Evolutionary conservation across 768 basidiomycete genomes (phyloP).

Genomic region (Naganishia randhawae): DNA sequence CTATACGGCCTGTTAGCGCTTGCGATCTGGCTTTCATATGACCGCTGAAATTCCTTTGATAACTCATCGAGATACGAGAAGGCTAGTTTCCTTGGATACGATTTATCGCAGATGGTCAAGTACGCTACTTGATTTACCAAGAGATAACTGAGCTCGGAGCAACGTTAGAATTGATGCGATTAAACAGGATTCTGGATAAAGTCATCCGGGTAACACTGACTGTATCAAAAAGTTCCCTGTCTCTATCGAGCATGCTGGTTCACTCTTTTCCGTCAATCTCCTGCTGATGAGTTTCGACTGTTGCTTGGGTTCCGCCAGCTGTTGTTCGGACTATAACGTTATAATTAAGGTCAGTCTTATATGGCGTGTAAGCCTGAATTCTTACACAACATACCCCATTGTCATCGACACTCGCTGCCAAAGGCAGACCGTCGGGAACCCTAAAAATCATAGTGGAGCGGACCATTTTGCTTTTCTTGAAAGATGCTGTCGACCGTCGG

Average conservation of each 20-base stretch:
- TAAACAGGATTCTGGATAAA: background rate
- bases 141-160: slow-evolving; percentile 68
- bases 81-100: slow-evolving; percentile 91
- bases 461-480: slow-evolving; percentile 37
- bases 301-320: slow-evolving; percentile 94
- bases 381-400: slow-evolving; percentile 66
- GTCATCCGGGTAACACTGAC: slow-evolving; percentile 56
- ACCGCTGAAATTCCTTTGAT: slow-evolving; percentile 87
- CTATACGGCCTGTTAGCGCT: slow-evolving; percentile 93
- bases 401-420: slow-evolving; percentile 95
- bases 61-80: slow-evolving; percentile 97
- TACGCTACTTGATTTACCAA: slow-evolving; percentile 92
- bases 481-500: background rate
- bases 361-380: background rate
- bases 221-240: slow-evolving; percentile 92
- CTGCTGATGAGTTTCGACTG: slow-evolving; percentile 96
- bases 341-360: background rate
- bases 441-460: slow-evolving; percentile 49
- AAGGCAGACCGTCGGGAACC: slow-evolving; percentile 59
- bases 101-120: slow-evolving; percentile 90
- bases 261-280: slow-evolving; percentile 86
- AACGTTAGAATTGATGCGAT: background rate
- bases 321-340: slow-evolving; percentile 59
- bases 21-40: slow-evolving; percentile 91
- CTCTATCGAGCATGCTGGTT: slow-evolving; percentile 94